Evolutionary conservation across 2,329 filamentous ascomycete species (phyloP).

Genomic region (Fusarium sp.): DNA sequence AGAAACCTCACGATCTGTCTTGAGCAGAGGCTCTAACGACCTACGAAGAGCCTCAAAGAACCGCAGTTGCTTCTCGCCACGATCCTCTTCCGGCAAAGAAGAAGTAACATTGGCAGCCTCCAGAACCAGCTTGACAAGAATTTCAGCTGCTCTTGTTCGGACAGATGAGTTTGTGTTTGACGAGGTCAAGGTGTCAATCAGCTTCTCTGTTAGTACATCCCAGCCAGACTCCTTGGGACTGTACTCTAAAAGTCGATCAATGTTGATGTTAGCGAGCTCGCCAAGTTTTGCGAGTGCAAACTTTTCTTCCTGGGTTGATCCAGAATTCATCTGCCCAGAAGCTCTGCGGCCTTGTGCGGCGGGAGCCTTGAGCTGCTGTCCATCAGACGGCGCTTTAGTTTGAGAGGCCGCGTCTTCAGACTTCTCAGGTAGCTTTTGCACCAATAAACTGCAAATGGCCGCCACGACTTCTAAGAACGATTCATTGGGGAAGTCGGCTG

Average conservation of each 20-base stretch:
- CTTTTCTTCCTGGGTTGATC: constrained; percentile 70
- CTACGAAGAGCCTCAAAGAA: constrained; percentile 74
- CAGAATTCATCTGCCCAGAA: constrained; percentile 57
- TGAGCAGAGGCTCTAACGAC: constrained; percentile 67
- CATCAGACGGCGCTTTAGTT: constrained; percentile 36
- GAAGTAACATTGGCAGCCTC: constrained; percentile 69
- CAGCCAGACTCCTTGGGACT: constrained; percentile 79
- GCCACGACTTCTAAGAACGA: constrained; percentile 82
- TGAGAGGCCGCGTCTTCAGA: constrained; percentile 18
- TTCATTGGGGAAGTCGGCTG: constrained; percentile 85
- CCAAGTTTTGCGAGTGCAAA: constrained; percentile 79
- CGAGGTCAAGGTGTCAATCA: constrained; percentile 64
- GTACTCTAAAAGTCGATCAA: constrained; percentile 77
- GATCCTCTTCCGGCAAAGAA: constrained; percentile 60
- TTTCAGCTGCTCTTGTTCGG: constrained; percentile 70
- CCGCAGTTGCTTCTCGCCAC: constrained; percentile 75
- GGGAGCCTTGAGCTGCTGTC: constrained; percentile 51
- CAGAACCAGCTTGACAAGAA: constrained; percentile 67
- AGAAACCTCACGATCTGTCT: constrained; percentile 62
- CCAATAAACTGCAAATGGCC: constrained; percentile 79
- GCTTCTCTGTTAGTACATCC: constrained; percentile 70
- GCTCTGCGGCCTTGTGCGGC: constrained; percentile 58
- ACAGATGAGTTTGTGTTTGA: constrained; percentile 62
- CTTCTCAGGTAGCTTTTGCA: constrained; percentile 48
- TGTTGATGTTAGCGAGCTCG: constrained; percentile 78